phyloP scores from a whole-genome alignment of 2,329 filamentous ascomycete genomes.

The Phaeophleospora eucalypticola region DNA sequence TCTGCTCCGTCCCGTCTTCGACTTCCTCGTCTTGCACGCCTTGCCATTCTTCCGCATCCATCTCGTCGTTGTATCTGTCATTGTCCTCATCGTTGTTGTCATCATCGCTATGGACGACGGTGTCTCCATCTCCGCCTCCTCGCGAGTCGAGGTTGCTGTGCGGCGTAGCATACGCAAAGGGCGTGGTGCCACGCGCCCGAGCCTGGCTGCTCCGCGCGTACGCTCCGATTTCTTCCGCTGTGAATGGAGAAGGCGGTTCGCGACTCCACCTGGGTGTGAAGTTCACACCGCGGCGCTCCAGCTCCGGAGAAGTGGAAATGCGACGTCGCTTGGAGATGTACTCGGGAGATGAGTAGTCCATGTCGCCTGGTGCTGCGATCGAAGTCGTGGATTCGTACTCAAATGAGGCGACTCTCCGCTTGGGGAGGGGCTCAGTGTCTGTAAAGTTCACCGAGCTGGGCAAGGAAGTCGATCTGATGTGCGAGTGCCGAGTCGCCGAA shows the following conservation, averaged over 20 bases:
- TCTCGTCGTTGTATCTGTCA: constrained; percentile 11
- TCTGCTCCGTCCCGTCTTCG: constrained; percentile 9
- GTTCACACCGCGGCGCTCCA: constrained; percentile 31
- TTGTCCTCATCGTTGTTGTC: constrained; percentile 11
- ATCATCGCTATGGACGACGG: constrained; percentile 13
- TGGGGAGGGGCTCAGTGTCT: constrained; percentile 16
- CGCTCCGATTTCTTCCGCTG: constrained; percentile 27
- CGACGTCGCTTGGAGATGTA: constrained; percentile 46
- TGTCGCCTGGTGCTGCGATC: no score
- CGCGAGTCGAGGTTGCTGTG: constrained; percentile 50
- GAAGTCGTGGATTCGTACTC: constrained; percentile 27
- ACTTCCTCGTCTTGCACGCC: constrained; percentile 32
- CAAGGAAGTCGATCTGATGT: constrained; percentile 24
- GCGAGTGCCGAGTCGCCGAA: constrained; percentile 7
- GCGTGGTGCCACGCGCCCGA: constrained; percentile 48
- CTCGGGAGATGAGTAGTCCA: constrained; percentile 12
- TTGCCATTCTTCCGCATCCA: constrained; percentile 30
- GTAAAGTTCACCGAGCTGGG: constrained; percentile 20
- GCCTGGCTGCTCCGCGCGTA: constrained; percentile 31
- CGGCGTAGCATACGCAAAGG: constrained; percentile 70
- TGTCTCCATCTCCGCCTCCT: constrained; percentile 33
- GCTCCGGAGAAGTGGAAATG: constrained; percentile 53
- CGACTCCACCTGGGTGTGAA: constrained; percentile 43
- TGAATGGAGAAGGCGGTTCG: constrained; percentile 43
- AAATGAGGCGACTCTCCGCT: constrained; percentile 33